phyloP scores from a whole-genome alignment of 2,329 filamentous ascomycete genomes.

The Aspergillus sp. region DNA sequence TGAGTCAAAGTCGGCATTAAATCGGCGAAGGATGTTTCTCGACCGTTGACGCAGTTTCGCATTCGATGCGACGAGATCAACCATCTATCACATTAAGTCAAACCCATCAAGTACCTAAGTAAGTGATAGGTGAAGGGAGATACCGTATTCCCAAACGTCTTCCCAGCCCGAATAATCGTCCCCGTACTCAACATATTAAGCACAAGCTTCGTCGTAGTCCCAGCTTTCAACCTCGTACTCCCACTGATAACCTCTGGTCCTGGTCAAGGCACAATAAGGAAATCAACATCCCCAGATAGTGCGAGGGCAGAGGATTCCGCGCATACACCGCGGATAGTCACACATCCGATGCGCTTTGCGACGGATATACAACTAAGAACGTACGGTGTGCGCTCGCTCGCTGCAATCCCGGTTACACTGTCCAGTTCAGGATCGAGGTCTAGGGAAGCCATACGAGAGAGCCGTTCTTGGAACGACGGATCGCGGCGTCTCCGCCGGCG shows the following conservation, averaged over 20 bases:
- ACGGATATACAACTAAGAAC: constrained; percentile 29
- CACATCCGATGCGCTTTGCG: not conserved
- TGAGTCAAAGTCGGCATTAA: constrained; percentile 19
- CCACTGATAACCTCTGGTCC: constrained; percentile 36
- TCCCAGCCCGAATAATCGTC: constrained; percentile 42
- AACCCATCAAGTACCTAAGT: not conserved
- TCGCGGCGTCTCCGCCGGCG: not conserved
- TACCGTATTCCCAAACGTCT: constrained; percentile 35
- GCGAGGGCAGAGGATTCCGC: not conserved
- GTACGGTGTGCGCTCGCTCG: constrained; percentile 46
- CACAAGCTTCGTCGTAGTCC: constrained; percentile 47
- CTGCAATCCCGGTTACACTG: constrained; percentile 45
- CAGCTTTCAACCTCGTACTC: constrained; percentile 48
- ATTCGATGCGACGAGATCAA: constrained; percentile 41
- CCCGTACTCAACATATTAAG: constrained; percentile 48
- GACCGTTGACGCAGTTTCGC: constrained; percentile 38
- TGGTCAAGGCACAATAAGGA: not conserved
- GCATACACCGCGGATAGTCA: not conserved
- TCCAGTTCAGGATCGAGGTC: constrained; percentile 30
- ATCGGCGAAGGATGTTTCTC: constrained; percentile 33
- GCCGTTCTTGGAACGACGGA: not conserved
- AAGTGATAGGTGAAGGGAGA: not conserved
- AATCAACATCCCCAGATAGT: not conserved
- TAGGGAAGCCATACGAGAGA: no score
- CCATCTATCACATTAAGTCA: constrained; percentile 26